Percentiles rank a stretch among this genome's conserved stretches.
phyloP scores from a whole-genome alignment of 768 basidiomycete genomes.

The Termitomyces sp. region DNA sequence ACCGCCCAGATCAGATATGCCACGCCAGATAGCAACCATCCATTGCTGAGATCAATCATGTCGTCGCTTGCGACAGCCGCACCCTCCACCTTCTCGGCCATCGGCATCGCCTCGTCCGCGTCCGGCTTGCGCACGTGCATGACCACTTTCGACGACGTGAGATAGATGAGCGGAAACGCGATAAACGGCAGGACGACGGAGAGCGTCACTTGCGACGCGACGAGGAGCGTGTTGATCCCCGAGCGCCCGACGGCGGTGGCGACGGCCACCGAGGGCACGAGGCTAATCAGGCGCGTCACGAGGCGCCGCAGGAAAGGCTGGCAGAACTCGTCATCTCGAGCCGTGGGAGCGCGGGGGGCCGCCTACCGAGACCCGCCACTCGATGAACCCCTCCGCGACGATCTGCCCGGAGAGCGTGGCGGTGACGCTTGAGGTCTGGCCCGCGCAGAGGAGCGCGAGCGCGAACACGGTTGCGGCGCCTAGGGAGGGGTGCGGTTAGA shows the following conservation, averaged over 20 bases:
- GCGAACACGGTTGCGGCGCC: constrained; percentile 71
- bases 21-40: constrained; percentile 27
- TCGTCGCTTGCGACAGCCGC: constrained; percentile 10
- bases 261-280: constrained; percentile 65
- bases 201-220: constrained; percentile 72
- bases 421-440: constrained; percentile 74
- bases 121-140: constrained; percentile 50
- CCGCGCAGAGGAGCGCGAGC: constrained; percentile 65
- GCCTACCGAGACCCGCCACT: constrained; percentile 59
- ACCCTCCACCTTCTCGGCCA: constrained; percentile 7
- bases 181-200: constrained; percentile 74
- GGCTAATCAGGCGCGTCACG: constrained; percentile 62
- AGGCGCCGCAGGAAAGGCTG: constrained; percentile 61
- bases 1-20: constrained; percentile 44
- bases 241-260: constrained; percentile 59
- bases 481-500: constrained; percentile 21
- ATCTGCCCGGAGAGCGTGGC: constrained; percentile 78
- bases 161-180: constrained; percentile 64
- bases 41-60: constrained; percentile 36
- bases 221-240: constrained; percentile 65
- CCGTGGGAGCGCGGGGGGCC: background rate
- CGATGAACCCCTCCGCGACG: constrained; percentile 75
- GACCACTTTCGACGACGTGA: constrained; percentile 54
- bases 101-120: background rate
- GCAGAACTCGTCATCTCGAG: background rate